These are phyloP conservation scores for cucumber (Cucumis sativus) DNA, from an alignment of 306 rosid genomes.

Conservation along the genomic window DNA sequence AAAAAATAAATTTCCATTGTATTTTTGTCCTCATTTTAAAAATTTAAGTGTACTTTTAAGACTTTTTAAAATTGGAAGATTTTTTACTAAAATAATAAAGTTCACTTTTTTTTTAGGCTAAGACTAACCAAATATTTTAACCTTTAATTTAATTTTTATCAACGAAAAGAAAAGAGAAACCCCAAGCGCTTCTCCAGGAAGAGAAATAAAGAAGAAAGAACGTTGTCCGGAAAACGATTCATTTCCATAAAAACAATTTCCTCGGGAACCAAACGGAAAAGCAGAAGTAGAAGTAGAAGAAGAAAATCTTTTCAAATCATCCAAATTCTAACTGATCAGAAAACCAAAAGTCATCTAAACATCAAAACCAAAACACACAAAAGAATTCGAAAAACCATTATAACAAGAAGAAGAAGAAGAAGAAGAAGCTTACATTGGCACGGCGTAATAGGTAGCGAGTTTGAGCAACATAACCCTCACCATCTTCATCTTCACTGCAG, in stretches of 20 bases:
- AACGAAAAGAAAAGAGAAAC: neutral
- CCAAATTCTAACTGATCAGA: neutral
- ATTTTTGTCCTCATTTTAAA: too few relatives aligned
- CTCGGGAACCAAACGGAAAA: neutral
- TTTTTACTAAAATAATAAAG: too few relatives aligned
- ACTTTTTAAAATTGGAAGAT: too few relatives aligned
- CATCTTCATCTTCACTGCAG: slow-evolving; percentile 38
- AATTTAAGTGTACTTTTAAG: too few relatives aligned
- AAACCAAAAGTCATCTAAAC: neutral
- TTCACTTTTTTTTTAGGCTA: too few relatives aligned
- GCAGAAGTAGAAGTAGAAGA: neutral
- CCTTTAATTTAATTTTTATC: neutral
- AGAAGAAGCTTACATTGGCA: slow-evolving; percentile 23
- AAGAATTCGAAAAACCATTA: neutral
- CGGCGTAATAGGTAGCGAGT: slow-evolving; percentile 29
- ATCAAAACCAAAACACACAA: neutral
- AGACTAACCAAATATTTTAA: too few relatives aligned
- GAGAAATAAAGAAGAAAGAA: too few relatives aligned
- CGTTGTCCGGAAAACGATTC: neutral
- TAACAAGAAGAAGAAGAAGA: neutral
- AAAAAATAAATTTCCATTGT: too few relatives aligned
- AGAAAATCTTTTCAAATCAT: neutral
- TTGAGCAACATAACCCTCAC: slow-evolving; percentile 12
- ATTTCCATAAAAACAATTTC: neutral
- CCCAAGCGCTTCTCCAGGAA: neutral